Conservation (phyloP, 1,284 basidiomycete species). For the Ustilago bromivora region DNA sequence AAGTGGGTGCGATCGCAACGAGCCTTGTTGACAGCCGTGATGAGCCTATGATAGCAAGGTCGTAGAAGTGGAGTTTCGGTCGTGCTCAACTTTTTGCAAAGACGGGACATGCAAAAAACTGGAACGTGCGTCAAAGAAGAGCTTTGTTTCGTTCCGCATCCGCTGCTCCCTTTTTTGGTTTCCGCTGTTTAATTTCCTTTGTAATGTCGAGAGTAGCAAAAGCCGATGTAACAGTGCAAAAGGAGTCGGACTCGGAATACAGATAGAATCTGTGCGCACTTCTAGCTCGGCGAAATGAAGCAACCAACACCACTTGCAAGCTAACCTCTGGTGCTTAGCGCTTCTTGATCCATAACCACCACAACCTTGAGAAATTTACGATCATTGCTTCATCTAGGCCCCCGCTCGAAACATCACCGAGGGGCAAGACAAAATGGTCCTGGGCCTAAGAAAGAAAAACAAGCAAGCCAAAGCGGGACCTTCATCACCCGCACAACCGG, state of each 20-base stretch:
- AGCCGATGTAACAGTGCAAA: background rate
- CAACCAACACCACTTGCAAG: background rate
- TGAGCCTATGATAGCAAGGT: background rate
- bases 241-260: background rate
- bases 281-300: background rate
- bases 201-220: background rate
- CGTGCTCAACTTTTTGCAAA: slow-evolving; percentile 1
- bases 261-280: slow-evolving; percentile 2
- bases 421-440: slow-evolving; percentile 23
- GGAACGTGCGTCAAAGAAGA: slow-evolving; percentile 41
- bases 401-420: background rate
- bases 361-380: background rate
- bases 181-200: background rate
- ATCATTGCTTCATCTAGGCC: background rate
- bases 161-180: slow-evolving; percentile 5
- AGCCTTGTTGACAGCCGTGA: background rate
- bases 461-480: slow-evolving; percentile 21
- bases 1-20: too few species aligned
- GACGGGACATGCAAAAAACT: slow-evolving; percentile 9
- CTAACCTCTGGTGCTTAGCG: slow-evolving; percentile 3
- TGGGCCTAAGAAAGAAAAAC: slow-evolving; percentile 44
- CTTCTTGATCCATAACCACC: background rate
- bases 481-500: background rate
- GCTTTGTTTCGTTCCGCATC: slow-evolving; percentile 34
- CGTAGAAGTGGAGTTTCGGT: background rate